phyloP scores from a whole-genome alignment of 2,329 filamentous ascomycete genomes.

The Chrysoporthe puriensis region DNA sequence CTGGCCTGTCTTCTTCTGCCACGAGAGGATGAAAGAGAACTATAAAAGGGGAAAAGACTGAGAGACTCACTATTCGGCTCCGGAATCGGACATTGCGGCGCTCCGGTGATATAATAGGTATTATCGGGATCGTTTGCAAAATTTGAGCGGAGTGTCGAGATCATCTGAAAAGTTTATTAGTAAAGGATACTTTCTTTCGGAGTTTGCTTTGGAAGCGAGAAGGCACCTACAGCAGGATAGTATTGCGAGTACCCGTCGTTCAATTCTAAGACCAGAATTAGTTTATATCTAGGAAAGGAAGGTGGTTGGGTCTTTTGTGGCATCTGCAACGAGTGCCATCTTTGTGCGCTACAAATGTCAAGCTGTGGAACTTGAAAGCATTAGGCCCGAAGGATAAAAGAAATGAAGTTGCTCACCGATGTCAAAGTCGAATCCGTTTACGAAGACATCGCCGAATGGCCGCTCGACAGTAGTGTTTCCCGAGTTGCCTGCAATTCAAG shows the following conservation, averaged over 20 bases:
- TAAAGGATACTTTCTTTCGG: neutral
- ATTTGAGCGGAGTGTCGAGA: constrained; percentile 37
- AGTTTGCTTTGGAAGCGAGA: neutral
- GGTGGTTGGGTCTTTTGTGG: neutral
- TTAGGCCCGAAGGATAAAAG: neutral
- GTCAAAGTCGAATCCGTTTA: constrained; percentile 53
- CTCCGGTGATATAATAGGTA: constrained; percentile 48
- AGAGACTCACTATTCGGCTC: constrained; percentile 41
- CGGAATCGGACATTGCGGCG: constrained; percentile 51
- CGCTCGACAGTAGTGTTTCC: constrained; percentile 38
- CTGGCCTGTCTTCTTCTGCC: neutral
- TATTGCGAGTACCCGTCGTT: constrained; percentile 41
- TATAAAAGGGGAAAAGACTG: neutral
- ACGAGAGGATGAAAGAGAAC: neutral
- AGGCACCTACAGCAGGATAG: constrained; percentile 29
- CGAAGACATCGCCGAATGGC: constrained; percentile 45
- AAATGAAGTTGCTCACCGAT: constrained; percentile 30
- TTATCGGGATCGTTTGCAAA: constrained; percentile 40
- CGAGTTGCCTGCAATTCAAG: constrained; percentile 32
- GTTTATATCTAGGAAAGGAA: neutral
- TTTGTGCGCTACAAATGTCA: neutral
- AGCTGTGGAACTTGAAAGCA: neutral
- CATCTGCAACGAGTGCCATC: neutral
- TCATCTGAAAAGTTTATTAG: constrained; percentile 28
- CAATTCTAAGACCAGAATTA: constrained; percentile 32